Percentiles rank a stretch among this genome's conserved stretches.
These are phyloP conservation scores for Pichia pseudocactophila DNA, from an alignment of 805 yeast species.

Conservation along the genomic window DNA sequence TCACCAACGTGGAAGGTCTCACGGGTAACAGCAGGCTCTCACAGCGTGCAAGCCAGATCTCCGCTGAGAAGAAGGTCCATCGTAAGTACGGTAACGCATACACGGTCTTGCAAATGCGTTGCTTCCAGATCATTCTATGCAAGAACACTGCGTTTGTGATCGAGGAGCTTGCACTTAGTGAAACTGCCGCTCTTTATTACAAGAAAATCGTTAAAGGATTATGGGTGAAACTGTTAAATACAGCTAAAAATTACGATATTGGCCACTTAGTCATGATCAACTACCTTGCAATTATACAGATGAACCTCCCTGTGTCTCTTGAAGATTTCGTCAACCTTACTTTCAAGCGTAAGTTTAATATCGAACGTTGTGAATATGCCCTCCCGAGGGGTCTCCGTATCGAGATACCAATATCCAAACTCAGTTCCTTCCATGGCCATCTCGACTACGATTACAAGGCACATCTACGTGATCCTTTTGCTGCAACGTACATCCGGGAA, in stretches of 20 bases:
- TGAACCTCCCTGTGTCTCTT: conserved; percentile 42
- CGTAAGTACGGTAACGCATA: conserved; percentile 21
- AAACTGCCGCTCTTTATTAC: conserved; percentile 9
- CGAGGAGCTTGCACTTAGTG: conserved; percentile 17
- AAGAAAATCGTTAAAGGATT: conserved; percentile 26
- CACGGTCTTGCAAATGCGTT: conserved; percentile 13
- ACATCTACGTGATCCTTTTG: not conserved
- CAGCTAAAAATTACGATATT: not conserved
- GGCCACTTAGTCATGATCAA: conserved; percentile 29
- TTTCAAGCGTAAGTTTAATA: conserved; percentile 40
- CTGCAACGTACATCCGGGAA: not conserved
- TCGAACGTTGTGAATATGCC: conserved; percentile 13
- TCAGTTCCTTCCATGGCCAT: conserved; percentile 6
- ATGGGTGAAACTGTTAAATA: conserved; percentile 14
- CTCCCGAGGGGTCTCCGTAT: conserved; percentile 17
- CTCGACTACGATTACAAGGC: not conserved
- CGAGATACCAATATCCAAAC: conserved; percentile 8
- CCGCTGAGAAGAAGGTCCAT: conserved; percentile 8
- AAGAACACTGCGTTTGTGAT: conserved; percentile 38
- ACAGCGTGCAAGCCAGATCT: conserved; percentile 10
- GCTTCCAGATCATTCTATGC: conserved; percentile 33
- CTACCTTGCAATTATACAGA: conserved; percentile 41
- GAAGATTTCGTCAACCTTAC: conserved; percentile 39
- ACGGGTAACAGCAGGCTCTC: conserved; percentile 17
- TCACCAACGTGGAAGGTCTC: conserved; percentile 39